Base-by-base conservation (phyloP, 495 filamentous ascomycete species). In the Penicillium atrosanguineum region DNA sequence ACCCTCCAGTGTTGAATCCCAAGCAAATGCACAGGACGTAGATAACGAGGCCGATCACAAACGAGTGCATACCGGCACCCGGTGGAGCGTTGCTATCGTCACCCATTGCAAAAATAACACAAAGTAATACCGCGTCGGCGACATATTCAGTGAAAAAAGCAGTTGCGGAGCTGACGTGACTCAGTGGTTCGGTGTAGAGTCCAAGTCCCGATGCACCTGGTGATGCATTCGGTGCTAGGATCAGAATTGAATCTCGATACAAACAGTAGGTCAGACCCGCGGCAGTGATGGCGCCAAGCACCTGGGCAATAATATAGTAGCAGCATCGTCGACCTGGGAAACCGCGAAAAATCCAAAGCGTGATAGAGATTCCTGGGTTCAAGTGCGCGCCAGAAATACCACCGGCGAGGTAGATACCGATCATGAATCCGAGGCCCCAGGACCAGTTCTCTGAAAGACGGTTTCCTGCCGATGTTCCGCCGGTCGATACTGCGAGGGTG, bases 101-200 rank as follows among this genome's bases (percentile, higher is more conserved):
- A 38, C 62, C 62, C 20, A 65, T 44, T 4, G 62, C 62, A 15
- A 65, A 53, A 21, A 65, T 55, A 6, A 50, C 56, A 48, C 59
- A 55, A 7, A 65, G 31, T 2, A 65, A 21, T 12, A 65, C 59
- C 11, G 59, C 59, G 48, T 55, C 54, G 18, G 42, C 62, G 1
- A 65, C 20, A 37, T 62, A 62, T 41, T 65, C 62, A 3, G 59
- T 65, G n/a, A 65, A 65, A 18, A 65, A 84, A 25, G 79, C 76
- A 26, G 73, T 72, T 0, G 71, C 65, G 31, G 69, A 76, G 0
- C 70, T 74, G 46, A 83, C 54, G 51, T 76, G 79, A 23, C 64
- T 51, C 49, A 74, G 67, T 26, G 75, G 73, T 47, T 82, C 78
- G 1, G 82, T 82, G 65, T 75, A 77, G 57, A 83, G 80, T 15